These are phyloP conservation scores for Botryotinia calthae DNA, from an alignment of 2,329 filamentous ascomycete genomes.

Conservation along the genomic window DNA sequence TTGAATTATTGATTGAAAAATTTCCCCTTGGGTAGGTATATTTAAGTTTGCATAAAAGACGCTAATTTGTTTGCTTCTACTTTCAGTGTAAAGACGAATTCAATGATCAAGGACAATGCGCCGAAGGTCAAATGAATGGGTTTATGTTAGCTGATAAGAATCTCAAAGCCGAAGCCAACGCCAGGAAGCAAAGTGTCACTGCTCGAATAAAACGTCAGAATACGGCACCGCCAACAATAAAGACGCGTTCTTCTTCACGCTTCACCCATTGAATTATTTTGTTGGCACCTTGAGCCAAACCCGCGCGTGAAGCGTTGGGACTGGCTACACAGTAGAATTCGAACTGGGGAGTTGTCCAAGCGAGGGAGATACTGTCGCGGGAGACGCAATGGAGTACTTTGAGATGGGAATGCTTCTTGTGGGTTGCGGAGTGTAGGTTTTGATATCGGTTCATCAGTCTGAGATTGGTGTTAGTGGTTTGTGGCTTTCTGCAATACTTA, in stretches of 20 bases:
- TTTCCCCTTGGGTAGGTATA: neutral
- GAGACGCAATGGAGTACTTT: constrained; percentile 81
- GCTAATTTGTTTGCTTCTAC: neutral
- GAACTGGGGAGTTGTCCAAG: constrained; percentile 87
- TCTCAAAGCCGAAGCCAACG: neutral
- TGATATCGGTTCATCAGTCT: constrained; percentile 82
- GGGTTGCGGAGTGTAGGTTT: constrained; percentile 78
- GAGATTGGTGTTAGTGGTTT: constrained; percentile 1
- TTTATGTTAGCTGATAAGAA: neutral
- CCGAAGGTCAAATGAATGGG: neutral
- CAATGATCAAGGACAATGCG: neutral
- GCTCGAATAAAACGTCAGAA: constrained; percentile 42
- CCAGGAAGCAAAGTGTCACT: neutral
- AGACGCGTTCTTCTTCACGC: constrained; percentile 87
- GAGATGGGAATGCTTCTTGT: constrained; percentile 77
- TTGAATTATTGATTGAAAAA: neutral
- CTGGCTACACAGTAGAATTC: constrained; percentile 95
- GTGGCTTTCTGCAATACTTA: neutral
- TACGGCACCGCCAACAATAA: constrained; percentile 97
- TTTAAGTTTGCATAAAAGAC: neutral
- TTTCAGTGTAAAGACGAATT: constrained; percentile 8
- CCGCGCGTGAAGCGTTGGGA: constrained; percentile 60
- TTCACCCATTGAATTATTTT: constrained; percentile 89
- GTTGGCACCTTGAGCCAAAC: constrained; percentile 81
- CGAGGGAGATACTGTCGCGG: constrained; percentile 74